Evolutionary conservation across 495 filamentous ascomycete genomes (phyloP).

Genomic region (Tuber umbilicatum): DNA sequence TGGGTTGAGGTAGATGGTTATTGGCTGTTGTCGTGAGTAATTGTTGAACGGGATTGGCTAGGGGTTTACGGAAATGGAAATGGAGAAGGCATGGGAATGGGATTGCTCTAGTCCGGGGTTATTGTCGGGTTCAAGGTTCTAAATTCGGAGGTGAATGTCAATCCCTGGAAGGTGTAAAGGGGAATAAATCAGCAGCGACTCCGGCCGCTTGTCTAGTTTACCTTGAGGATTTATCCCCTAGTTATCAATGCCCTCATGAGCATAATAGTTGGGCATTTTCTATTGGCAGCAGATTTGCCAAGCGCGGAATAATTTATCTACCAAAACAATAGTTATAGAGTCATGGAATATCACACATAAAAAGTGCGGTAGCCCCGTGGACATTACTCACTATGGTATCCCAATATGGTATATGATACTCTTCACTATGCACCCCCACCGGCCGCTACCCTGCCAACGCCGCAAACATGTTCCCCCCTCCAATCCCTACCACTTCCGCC

Average conservation of each 20-base stretch:
- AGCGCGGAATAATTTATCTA: no score
- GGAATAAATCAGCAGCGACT: neutral
- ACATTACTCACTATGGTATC: neutral
- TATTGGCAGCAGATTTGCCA: no score
- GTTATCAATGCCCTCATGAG: neutral
- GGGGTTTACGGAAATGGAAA: neutral
- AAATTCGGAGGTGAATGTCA: neutral
- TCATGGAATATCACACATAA: neutral
- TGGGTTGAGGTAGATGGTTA: neutral
- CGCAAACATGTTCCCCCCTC: constrained; percentile 26
- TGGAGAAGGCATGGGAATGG: neutral
- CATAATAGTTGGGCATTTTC: neutral
- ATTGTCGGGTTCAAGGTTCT: neutral
- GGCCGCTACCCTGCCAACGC: constrained; percentile 5
- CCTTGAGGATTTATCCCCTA: neutral
- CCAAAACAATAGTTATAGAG: neutral
- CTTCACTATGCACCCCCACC: neutral
- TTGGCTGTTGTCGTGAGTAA: neutral
- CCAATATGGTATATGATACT: neutral
- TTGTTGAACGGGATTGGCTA: neutral
- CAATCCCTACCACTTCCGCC: neutral
- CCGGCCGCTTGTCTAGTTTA: neutral
- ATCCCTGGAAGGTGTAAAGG: neutral
- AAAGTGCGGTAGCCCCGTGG: neutral
- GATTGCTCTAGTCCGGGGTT: neutral